These are phyloP conservation scores for Massariosphaeria phaeospora DNA, from an alignment of 495 filamentous ascomycete species.

Conservation along the genomic window DNA sequence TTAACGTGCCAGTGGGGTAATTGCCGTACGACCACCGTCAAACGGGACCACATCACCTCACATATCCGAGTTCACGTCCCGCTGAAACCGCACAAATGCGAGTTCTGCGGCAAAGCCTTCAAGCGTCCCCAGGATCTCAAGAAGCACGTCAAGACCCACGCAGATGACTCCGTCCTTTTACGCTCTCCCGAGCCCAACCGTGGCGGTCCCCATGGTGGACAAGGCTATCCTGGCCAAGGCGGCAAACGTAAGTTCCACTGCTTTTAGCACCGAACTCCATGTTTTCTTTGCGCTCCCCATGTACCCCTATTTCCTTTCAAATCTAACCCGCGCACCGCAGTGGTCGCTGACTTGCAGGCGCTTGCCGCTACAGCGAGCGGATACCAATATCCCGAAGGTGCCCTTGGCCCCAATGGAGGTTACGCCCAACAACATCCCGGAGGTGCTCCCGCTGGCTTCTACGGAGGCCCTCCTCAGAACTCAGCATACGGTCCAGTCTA, in stretches of 20 bases:
- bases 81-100: constrained; percentile 96
- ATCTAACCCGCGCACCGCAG: constrained; percentile 32
- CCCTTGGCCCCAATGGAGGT: constrained; percentile 28
- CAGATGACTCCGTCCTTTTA: constrained; percentile 88
- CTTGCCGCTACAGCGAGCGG: constrained; percentile 42
- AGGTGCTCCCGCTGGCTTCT: constrained; percentile 46
- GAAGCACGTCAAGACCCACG: constrained; percentile 99
- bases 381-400: constrained; percentile 37
- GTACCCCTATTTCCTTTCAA: constrained; percentile 24
- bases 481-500: constrained; percentile 65
- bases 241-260: constrained; percentile 53
- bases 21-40: constrained; percentile 94
- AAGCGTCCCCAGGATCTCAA: constrained; percentile 98
- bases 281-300: constrained; percentile 14
- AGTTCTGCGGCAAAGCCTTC: constrained; percentile 97
- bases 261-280: no score
- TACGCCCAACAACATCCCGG: constrained; percentile 32
- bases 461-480: constrained; percentile 53
- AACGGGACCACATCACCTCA: constrained; percentile 98
- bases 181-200: constrained; percentile 67
- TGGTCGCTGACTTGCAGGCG: constrained; percentile 49
- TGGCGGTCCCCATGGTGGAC: constrained; percentile 46
- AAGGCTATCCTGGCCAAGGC: constrained; percentile 47
- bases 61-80: constrained; percentile 98
- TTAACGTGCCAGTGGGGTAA: constrained; percentile 95